phyloP scores from a whole-genome alignment of 1,284 basidiomycete species.

The Cryptococcus deneoformans region DNA sequence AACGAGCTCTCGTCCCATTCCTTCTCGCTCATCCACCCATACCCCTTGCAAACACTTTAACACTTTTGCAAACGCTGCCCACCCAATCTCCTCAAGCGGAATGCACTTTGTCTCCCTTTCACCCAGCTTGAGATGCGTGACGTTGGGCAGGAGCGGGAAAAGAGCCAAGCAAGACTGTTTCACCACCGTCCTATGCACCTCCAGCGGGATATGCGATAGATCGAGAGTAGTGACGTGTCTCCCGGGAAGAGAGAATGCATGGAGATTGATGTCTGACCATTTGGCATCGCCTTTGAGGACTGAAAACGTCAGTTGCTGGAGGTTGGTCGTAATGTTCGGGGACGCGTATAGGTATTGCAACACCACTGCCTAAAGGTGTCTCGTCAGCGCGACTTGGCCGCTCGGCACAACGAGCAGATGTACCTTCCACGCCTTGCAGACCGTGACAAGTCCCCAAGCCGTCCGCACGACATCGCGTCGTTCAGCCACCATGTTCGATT shows the following conservation, averaged over 20 bases:
- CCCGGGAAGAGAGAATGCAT: conserved; percentile 76
- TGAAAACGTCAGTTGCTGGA: conserved; percentile 59
- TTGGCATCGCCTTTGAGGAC: conserved; percentile 64
- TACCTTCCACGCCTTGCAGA: conserved; percentile 72
- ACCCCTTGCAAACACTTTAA: conserved; percentile 64
- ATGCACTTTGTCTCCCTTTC: conserved; percentile 50
- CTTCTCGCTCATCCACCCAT: conserved; percentile 49
- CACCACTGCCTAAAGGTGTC: conserved; percentile 58
- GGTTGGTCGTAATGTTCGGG: conserved; percentile 55
- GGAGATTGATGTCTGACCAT: conserved; percentile 81
- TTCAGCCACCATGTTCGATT: conserved; percentile 12
- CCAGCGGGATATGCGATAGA: conserved; percentile 59
- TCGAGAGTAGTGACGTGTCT: conserved; percentile 74
- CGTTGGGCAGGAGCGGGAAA: conserved; percentile 13
- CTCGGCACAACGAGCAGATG: conserved; percentile 33
- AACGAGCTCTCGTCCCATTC: conserved; percentile 40
- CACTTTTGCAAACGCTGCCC: conserved; percentile 40
- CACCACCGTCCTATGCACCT: conserved; percentile 56
- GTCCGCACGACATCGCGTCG: conserved; percentile 19
- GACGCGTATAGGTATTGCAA: conserved; percentile 65
- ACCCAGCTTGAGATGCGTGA: conserved; percentile 55
- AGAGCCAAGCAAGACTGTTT: conserved; percentile 11
- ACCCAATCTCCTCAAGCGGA: conserved; percentile 55
- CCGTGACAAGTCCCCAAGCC: conserved; percentile 55
- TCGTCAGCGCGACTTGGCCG: not conserved